Conservation (phyloP, 2,329 filamentous ascomycete genomes). For the Clarireedia hainanense region DNA sequence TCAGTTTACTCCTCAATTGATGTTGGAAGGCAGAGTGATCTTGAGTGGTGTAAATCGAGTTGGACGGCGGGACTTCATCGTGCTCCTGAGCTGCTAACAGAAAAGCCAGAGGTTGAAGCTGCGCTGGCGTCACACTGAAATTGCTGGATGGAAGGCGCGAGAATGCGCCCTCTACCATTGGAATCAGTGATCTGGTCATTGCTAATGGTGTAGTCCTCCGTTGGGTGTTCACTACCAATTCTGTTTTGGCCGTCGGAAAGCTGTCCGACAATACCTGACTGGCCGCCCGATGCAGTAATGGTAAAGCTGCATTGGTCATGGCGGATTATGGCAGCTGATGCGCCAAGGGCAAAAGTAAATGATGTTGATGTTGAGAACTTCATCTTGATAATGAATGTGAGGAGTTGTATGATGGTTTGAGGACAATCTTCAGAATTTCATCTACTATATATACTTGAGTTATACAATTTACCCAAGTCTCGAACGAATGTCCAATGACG, state of each 20-base stretch:
- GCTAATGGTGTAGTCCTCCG: slow-evolving; percentile 47
- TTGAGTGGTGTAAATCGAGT: too few relatives aligned
- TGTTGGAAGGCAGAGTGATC: too few relatives aligned
- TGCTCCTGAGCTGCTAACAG: slow-evolving; percentile 38
- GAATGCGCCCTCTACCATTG: slow-evolving; percentile 51
- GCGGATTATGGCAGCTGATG: background rate
- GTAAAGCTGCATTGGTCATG: slow-evolving; percentile 41
- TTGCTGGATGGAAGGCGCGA: slow-evolving; percentile 13
- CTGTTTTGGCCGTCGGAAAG: slow-evolving; percentile 55
- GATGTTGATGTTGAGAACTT: slow-evolving; percentile 4
- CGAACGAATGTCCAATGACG: background rate
- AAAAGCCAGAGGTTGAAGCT: slow-evolving; percentile 45
- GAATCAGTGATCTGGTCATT: slow-evolving; percentile 47
- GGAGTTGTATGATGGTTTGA: background rate
- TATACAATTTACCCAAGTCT: background rate
- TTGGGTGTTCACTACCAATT: slow-evolving; percentile 41
- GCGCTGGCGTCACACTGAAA: slow-evolving; percentile 43
- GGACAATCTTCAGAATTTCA: too few relatives aligned
- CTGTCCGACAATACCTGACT: slow-evolving; percentile 49
- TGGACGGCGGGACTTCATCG: too few relatives aligned
- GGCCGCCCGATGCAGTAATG: slow-evolving; percentile 40
- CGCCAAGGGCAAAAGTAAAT: background rate
- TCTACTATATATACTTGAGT: background rate
- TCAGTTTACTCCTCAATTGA: too few relatives aligned
- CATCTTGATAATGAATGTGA: background rate